Conservation (phyloP, 345 rosid genomes). For the Lepidium africanum region DNA sequence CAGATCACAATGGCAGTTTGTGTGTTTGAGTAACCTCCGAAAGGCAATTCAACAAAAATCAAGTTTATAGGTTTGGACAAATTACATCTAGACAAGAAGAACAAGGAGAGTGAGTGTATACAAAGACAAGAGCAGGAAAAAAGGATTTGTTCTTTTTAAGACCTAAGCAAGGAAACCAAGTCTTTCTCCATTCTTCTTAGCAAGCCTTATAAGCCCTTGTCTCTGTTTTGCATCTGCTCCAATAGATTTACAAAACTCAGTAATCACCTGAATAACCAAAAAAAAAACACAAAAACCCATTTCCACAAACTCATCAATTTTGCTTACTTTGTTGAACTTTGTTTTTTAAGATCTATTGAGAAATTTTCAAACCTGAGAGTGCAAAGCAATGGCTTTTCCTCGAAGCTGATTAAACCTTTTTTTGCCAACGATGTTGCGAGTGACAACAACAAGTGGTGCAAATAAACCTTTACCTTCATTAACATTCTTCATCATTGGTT, state of each 20-base stretch:
- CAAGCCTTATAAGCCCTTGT: conserved; percentile 91
- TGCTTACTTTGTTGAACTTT: not conserved
- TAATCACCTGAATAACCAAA: conserved; percentile 53
- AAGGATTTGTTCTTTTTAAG: not conserved
- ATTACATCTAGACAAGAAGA: conserved; percentile 17
- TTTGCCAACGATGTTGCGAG: conserved; percentile 69
- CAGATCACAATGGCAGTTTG: not conserved
- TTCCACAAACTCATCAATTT: not conserved
- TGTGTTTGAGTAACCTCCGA: not conserved
- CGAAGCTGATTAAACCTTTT: conserved; percentile 86
- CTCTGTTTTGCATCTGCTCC: conserved; percentile 97
- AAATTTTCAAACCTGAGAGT: conserved; percentile 64
- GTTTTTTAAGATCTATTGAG: not conserved
- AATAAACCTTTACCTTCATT: conserved; percentile 96
- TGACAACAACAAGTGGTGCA: conserved; percentile 69
- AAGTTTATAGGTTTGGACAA: conserved; percentile 10
- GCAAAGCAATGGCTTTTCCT: conserved; percentile 96
- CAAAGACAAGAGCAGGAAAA: not conserved
- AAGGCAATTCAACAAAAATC: not conserved
- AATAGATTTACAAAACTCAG: conserved; percentile 89
- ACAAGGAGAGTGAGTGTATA: not conserved
- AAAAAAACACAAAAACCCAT: not conserved
- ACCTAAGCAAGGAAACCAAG: conserved; percentile 88
- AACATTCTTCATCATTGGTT: conserved; percentile 77
- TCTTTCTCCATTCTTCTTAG: conserved; percentile 95